Conservation (phyloP, 805 yeast species). For the Candida nitratophila region DNA sequence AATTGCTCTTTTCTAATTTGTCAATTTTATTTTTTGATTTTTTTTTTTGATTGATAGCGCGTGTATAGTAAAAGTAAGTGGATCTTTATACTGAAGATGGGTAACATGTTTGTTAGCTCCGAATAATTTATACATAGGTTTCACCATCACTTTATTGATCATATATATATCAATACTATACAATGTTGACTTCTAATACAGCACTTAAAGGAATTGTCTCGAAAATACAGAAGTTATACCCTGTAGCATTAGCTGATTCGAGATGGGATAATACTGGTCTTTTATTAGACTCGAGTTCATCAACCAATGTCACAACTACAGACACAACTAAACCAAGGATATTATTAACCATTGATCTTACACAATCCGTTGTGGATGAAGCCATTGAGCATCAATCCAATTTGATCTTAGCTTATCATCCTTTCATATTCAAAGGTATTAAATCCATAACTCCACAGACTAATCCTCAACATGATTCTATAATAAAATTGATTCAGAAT, state of each 20-base stretch:
- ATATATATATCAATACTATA: no score
- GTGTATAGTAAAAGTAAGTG: no score
- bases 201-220: slow-evolving; percentile 39
- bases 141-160: no score
- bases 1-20: no score
- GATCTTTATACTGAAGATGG: no score
- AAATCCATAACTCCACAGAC: slow-evolving; percentile 53
- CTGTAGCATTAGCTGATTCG: slow-evolving; percentile 65
- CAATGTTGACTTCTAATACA: slow-evolving; percentile 2
- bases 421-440: slow-evolving; percentile 86
- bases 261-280: slow-evolving; percentile 97
- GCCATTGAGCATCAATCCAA: slow-evolving; percentile 53
- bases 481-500: slow-evolving; percentile 62
- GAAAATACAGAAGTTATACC: slow-evolving; percentile 69
- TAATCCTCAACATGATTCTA: slow-evolving; percentile 78
- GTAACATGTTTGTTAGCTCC: no score
- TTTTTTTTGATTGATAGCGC: no score
- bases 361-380: slow-evolving; percentile 77
- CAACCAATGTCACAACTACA: slow-evolving; percentile 6
- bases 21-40: no score
- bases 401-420: slow-evolving; percentile 82
- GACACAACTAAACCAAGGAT: slow-evolving; percentile 23
- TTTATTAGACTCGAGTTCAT: slow-evolving; percentile 57
- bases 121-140: no score
- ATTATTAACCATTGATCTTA: slow-evolving; percentile 78